Base-by-base conservation (phyloP, 2,329 filamentous ascomycete species). In the Fusarium bactridioides region DNA sequence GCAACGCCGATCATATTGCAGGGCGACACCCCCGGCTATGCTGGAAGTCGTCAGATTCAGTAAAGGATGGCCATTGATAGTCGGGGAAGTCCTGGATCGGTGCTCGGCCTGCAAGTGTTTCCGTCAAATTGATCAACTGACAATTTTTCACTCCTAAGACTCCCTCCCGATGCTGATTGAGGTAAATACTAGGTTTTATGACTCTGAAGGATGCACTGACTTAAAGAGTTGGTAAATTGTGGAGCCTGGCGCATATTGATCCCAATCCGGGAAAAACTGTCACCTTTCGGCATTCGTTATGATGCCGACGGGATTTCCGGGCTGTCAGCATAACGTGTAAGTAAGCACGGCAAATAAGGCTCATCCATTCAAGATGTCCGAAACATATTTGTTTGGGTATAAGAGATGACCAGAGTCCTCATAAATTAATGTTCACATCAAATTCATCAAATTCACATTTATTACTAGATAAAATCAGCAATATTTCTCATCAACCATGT, bases 251-350 rank as follows among this genome's bases (percentile, higher is more conserved):
- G 38, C 18, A 7, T 31, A 45, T 3, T 56, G 4, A 8, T 44
- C 35, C 63, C 29, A 19, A 43, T 31, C 38, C 12, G 19, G 25
- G 8, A 27, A 25, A 33, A 21, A 2, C 7, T 18, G 45, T 33
- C 35, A 41, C 16, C 7, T 27, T 2, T 45, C 51, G 61, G 64
- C 25, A 29, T n/a, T 19, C 61, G 23, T 35, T 4, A 16, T 60
- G 31, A 27, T 4, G 33, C 64, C 62, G 62, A 35, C 64, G 64
- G 64, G 21, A 21, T 25, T 31, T 27, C 53, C 62, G 62, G 44
- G 6, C 3, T 35, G n/a, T 67, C 57, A 67, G 53, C 44, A 40
- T 18, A 37, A 44, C 16, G 10, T 9, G 3, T 5, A 27, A 40
- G 3, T 5, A 27, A 35, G 21, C 19, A 40, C 31, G 40, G 35